A percentile compares a stretch with the other conserved stretches of the same genome.
Conservation (phyloP, 2,329 filamentous ascomycete genomes). For the Fusarium austroafricanum region DNA sequence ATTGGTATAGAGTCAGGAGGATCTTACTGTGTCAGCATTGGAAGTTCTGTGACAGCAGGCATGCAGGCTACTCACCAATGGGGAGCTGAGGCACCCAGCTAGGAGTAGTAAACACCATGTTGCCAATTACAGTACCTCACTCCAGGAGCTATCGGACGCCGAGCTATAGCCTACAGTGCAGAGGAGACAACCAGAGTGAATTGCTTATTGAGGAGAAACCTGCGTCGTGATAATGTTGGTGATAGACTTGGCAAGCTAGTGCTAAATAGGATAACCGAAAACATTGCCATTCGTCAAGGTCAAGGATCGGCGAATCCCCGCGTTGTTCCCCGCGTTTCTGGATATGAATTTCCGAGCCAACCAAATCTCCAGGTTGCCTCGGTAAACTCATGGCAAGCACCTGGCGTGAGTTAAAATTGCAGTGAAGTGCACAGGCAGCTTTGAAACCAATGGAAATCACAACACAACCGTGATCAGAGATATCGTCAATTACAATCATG, state of each 20-base stretch:
- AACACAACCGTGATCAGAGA: no score
- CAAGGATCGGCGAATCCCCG: background rate
- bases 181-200: background rate
- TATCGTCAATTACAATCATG: background rate
- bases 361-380: background rate
- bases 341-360: background rate
- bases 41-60: background rate
- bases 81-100: slow-evolving; percentile 9
- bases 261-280: slow-evolving; percentile 8
- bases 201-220: background rate
- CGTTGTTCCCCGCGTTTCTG: background rate
- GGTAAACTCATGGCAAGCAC: background rate
- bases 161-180: background rate
- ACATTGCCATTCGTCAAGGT: background rate
- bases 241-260: background rate
- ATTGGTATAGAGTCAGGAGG: slow-evolving; percentile 17
- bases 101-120: slow-evolving; percentile 12
- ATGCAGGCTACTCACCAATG: background rate
- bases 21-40: slow-evolving; percentile 2
- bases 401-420: no score
- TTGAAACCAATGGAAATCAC: no score
- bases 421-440: no score
- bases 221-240: background rate
- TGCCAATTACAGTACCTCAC: background rate
- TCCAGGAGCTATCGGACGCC: no score